Percentiles rank a stretch among this genome's conserved stretches.
These are phyloP conservation scores for Chlamydomonas sphaeroides DNA, from an alignment of 139 green algal species.

Conservation along the genomic window DNA sequence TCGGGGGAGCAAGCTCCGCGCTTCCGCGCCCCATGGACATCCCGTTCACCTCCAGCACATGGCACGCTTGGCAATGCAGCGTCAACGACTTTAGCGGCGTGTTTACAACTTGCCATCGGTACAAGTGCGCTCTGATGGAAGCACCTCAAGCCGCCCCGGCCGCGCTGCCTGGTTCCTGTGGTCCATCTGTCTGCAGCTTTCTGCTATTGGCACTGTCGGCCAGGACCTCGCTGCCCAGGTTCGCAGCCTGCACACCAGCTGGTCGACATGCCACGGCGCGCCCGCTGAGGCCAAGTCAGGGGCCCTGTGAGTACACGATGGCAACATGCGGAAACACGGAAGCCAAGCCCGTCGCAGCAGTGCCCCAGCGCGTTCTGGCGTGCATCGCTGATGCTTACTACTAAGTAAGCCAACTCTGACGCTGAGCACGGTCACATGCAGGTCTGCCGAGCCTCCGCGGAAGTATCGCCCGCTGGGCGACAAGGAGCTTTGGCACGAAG, in stretches of 20 bases:
- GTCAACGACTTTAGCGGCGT: too few relatives aligned
- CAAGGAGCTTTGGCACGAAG: constrained; percentile 77
- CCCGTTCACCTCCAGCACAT: too few relatives aligned
- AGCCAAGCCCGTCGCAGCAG: too few relatives aligned
- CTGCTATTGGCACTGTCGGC: constrained; percentile 4
- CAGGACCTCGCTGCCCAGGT: constrained; percentile 15
- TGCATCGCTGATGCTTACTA: too few relatives aligned
- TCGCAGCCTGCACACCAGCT: constrained; percentile 41
- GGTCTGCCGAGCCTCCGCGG: constrained; percentile 42
- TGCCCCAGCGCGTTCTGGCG: too few relatives aligned
- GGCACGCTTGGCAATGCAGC: too few relatives aligned
- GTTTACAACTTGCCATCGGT: too few relatives aligned
- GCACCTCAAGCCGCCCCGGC: too few relatives aligned
- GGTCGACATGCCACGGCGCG: constrained; percentile 30
- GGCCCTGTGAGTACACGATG: constrained; percentile 4
- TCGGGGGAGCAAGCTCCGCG: too few relatives aligned
- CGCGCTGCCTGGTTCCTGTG: neutral
- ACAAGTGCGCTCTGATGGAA: neutral
- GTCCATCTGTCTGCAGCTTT: neutral
- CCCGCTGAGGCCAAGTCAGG: constrained; percentile 17
- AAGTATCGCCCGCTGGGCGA: constrained; percentile 57
- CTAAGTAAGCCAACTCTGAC: too few relatives aligned
- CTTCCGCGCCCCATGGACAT: too few relatives aligned
- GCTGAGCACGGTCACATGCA: neutral
- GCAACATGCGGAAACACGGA: neutral